Evolutionary conservation across 192 early-diverging fungal species (phyloP), one percentile per base, ranked within the genome.

Genomic region (Coemansia sp.): DNA sequence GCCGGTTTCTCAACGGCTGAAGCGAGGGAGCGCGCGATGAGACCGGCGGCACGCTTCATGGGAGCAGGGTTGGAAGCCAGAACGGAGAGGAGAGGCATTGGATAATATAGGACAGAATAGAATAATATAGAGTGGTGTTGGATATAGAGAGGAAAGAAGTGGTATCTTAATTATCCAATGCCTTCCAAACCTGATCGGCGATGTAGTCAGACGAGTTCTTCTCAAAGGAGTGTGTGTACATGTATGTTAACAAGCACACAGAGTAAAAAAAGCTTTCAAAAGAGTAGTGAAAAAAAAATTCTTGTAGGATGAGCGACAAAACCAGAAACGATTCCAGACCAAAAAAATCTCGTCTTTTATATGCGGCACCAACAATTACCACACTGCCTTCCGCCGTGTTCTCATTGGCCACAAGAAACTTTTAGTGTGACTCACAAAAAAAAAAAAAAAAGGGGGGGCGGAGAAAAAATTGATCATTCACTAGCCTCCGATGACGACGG

Each of bases 121-220:
- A 36, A 25, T 47, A 48, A 42, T 14, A 50, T 67, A 70, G 23
- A 38, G 53, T 45, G n/a, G 63, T 37, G 59, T 50, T 36, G 47
- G 53, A 16, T 21, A 67, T 35, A 61, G 41, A 65, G 57, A 61
- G 20, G 31, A 4, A 62, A 57, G 64, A 68, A 63, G 70, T 62
- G 72, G 18, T 10, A 50, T 39, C 26, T 64, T 65, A 73, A 53
- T 66, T 73, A 83, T 61, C 60, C 62, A 66, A 59, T 41, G 77
- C 67, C 58, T 61, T 77, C 66, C 73, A 80, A 59, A 77, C 70
- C 83, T 93, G 92, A 81, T 95, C 92, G 82, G 89, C 86, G 81
- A 93, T 89, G 84, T 95, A 95, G 86, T 95, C 92, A 75, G 90
- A 85, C 70, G 89, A 90, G 82, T 89, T 88, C 77, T 86, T 92